Base-by-base conservation (phyloP, 2,329 filamentous ascomycete genomes). In the Aspergillus pseudotamarii region DNA sequence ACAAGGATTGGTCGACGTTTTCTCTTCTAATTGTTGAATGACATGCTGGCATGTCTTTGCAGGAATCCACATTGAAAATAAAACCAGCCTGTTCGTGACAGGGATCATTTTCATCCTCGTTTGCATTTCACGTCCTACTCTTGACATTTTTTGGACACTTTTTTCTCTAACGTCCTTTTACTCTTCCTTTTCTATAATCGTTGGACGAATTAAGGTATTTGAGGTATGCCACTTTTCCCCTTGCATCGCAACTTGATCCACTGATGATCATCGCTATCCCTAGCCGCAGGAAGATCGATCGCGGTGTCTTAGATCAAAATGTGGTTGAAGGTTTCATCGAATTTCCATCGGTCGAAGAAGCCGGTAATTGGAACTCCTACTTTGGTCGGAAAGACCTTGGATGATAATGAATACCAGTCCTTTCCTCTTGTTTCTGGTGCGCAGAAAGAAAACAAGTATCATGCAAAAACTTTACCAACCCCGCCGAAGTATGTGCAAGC, bases 281-380 rank as follows among this genome's bases (percentile, higher is more conserved):
- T 30, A 58, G 59, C 56, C 36, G 26, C 36, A 34, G n/a, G 23
- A 21, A 43, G 32, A 21, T 34, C 41, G 19, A 34, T 41, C 59
- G 36, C 54, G 30, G 12, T 32, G 45, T 38, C n/a, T 38, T 10
- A 26, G 43, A 53, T 30, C 71, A 78, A 64, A n/a, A 86, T 87
- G 85, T 87, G 84, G 84, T 84, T 85, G 73, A 83, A 83, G 70
- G 73, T 70, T 48, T 66, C 70, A 38, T 26, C 51, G 23, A 53
- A 53, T 8, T 85, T 70, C 77, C 82, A 73, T 78, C 80, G 71
- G 68, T 78, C 79, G 66, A 81, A 75, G 72, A 79, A 81, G 62
- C 79, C 78, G 54, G 71, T 73, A 21, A 81, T 82, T 67, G 78
- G 80, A 60, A 79, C 78, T 69, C 80, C 82, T 38, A 78, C 80